Evolutionary conservation across 2,329 filamentous ascomycete genomes (phyloP).

Genomic region (Remersonia thermophila): DNA sequence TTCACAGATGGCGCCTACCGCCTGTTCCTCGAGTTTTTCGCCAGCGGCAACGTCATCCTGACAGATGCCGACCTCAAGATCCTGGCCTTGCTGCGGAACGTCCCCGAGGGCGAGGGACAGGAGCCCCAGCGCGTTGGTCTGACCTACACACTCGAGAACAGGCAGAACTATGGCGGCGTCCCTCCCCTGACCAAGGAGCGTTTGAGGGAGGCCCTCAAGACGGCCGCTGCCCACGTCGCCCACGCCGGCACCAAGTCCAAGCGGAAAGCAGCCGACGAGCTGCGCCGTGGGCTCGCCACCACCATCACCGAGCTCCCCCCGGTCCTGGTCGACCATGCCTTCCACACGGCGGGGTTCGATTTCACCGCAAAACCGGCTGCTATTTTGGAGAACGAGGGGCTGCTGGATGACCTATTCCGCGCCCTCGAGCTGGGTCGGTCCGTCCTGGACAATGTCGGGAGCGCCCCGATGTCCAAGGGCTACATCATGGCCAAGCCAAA

Average conservation of each 20-base stretch:
- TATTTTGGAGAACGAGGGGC: slow-evolving; percentile 51
- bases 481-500: slow-evolving; percentile 74
- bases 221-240: slow-evolving; percentile 28
- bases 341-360: slow-evolving; percentile 60
- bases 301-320: slow-evolving; percentile 85
- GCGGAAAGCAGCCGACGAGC: slow-evolving; percentile 59
- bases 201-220: slow-evolving; percentile 54
- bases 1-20: slow-evolving; percentile 87
- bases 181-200: slow-evolving; percentile 64
- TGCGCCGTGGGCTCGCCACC: slow-evolving; percentile 69
- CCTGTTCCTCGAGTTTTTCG: slow-evolving; percentile 90
- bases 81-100: slow-evolving; percentile 65
- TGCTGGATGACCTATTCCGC: slow-evolving; percentile 54
- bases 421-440: slow-evolving; percentile 59
- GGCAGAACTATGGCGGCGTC: slow-evolving; percentile 71
- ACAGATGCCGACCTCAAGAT: slow-evolving; percentile 79
- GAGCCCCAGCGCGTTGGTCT: slow-evolving; percentile 69
- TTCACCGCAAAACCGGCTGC: slow-evolving; percentile 52
- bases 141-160: slow-evolving; percentile 65
- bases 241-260: slow-evolving; percentile 48
- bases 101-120: slow-evolving; percentile 69
- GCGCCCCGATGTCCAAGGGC: slow-evolving; percentile 54
- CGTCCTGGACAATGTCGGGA: slow-evolving; percentile 57
- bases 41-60: slow-evolving; percentile 85
- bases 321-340: slow-evolving; percentile 73